Conservation (phyloP, 768 basidiomycete species). For the Mycena vitilis region DNA sequence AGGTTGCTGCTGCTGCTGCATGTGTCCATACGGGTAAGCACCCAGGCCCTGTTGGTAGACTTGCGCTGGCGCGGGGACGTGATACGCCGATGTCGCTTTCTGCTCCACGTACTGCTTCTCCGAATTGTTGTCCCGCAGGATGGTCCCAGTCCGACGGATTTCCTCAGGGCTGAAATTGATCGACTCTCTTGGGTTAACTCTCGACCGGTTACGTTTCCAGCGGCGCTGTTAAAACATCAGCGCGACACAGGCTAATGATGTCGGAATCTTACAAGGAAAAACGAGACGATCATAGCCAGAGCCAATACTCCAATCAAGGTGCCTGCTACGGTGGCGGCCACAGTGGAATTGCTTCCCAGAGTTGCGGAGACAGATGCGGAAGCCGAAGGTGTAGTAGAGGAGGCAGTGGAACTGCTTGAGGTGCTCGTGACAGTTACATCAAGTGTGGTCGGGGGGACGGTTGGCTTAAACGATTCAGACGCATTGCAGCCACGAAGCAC, state of each 20-base stretch:
- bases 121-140: background rate
- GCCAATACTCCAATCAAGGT: constrained; percentile 10
- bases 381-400: constrained; percentile 1
- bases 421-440: background rate
- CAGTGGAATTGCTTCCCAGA: background rate
- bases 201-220: constrained; percentile 30
- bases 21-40: constrained; percentile 3
- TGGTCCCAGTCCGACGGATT: constrained; percentile 11
- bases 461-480: background rate
- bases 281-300: constrained; percentile 21
- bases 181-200: constrained; percentile 22
- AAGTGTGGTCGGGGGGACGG: background rate
- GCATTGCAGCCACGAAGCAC: background rate
- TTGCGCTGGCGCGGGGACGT: background rate
- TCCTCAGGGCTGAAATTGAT: constrained; percentile 19
- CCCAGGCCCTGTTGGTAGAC: background rate
- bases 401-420: background rate
- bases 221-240: constrained; percentile 23
- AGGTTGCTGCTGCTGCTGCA: background rate
- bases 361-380: constrained; percentile 5
- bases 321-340: constrained; percentile 21
- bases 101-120: constrained; percentile 18
- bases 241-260: background rate
- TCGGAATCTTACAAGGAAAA: constrained; percentile 25
- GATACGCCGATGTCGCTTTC: constrained; percentile 9